Evolutionary conservation across 73 alveolate species (phyloP).

Genomic region (Symbiodinium pilosum): DNA sequence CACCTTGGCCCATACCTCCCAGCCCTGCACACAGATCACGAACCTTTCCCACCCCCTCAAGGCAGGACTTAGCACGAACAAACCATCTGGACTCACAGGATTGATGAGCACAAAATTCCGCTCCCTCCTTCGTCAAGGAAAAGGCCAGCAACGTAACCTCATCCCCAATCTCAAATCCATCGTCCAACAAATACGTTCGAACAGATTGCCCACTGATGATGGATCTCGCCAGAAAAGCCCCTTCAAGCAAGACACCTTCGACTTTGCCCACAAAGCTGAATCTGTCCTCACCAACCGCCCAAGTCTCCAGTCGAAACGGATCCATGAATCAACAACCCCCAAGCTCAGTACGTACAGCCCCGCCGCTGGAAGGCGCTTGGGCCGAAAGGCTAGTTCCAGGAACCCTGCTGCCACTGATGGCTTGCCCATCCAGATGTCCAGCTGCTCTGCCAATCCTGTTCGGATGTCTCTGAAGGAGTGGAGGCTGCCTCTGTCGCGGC

Average conservation of each 20-base stretch:
- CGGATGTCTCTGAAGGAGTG: no score
- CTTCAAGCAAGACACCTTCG: no score
- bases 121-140: background rate
- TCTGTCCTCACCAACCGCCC: no score
- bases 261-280: no score
- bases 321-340: background rate
- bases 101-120: no score
- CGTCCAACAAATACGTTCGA: background rate
- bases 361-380: slow-evolving; percentile 11
- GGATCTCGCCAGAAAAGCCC: no score
- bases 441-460: no score
- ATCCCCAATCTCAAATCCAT: background rate
- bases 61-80: background rate
- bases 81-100: background rate
- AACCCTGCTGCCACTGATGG: background rate
- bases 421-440: no score
- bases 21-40: background rate
- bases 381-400: background rate
- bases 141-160: background rate
- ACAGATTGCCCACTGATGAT: no score
- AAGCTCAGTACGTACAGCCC: background rate
- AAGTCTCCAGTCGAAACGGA: no score
- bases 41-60: no score
- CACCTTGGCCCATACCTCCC: background rate
- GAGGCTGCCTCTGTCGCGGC: no score